Evolutionary conservation across 768 basidiomycete species (phyloP), one percentile per base, ranked within the genome.

Genomic region (Leccinum imitatum): DNA sequence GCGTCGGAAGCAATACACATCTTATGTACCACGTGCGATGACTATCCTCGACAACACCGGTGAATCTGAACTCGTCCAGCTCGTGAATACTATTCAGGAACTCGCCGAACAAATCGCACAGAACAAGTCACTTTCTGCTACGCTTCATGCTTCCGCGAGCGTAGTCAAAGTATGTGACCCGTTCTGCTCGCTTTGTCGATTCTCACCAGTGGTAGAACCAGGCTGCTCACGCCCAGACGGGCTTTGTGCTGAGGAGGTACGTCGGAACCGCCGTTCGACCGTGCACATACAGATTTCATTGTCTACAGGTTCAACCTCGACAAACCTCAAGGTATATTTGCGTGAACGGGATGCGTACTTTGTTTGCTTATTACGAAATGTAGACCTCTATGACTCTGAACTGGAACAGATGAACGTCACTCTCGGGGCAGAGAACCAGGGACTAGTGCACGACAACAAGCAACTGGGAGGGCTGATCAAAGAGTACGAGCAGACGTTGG

Each of bases 401-500:
- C 78, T 99, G 21, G 95, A 98, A 69, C 84, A 84, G 50, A 93
- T 97, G 87, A 95, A 95, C 64, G 75, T 80, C 4, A 80, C 84
- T 52, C 87, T 98, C 67, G 77, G 82, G 5, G 75, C 82, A 23
- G 95, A 99, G 73, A 99, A 98, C 71, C 88, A 90, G 65, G 76
- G 78, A 6, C 78, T 99, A 47, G 85, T 91, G 67, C 85, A 96
- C 66, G 97, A 98, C 76, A 99, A 98, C 79, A 96, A 97, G 71
- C 96, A 98, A 66, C 81, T 99, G 33, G 91, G 89, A 64, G 78
- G 82, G 6, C 79, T 99, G 56, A 88, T 98, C 67, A 95, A 95
- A 68, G 97, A 99, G 72, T 98, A 97, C 69, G 97, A 99, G 72
- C 90, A 93, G 69, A 98, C 96, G 1, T 77, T 99, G 33, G 97